phyloP scores from a whole-genome alignment of 176 grass and related monocot genomes.

The Cocos nucifera region DNA sequence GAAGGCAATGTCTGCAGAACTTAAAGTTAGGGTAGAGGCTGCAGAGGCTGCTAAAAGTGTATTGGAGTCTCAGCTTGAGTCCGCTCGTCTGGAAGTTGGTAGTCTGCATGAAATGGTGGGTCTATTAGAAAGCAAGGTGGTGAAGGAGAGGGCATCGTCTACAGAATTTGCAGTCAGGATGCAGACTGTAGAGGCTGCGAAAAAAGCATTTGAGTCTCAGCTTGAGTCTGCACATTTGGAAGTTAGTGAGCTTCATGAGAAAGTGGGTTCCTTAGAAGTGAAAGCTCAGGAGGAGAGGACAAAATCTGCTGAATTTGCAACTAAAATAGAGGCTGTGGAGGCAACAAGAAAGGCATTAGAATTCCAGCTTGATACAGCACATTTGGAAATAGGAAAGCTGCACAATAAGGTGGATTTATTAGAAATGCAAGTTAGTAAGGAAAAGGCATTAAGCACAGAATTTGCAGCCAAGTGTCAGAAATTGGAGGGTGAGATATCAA shows the following conservation, averaged over 20 bases:
- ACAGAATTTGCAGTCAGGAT: constrained; percentile 44
- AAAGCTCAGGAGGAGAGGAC: constrained; percentile 55
- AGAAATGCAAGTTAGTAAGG: constrained; percentile 63
- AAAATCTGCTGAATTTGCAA: constrained; percentile 52
- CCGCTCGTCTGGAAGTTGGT: constrained; percentile 32
- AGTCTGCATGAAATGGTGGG: constrained; percentile 35
- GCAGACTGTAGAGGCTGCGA: constrained; percentile 25
- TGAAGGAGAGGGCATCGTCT: constrained; percentile 33
- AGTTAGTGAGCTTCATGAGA: constrained; percentile 34
- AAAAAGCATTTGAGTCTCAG: constrained; percentile 32
- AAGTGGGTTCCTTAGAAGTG: constrained; percentile 37
- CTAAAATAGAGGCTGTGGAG: constrained; percentile 46
- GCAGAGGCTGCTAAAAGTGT: constrained; percentile 33
- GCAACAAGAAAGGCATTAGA: constrained; percentile 38
- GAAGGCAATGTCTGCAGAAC: constrained; percentile 39
- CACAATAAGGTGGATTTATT: constrained; percentile 43
- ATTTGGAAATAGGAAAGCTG: constrained; percentile 44
- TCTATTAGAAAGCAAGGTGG: constrained; percentile 33
- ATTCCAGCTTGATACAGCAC: constrained; percentile 47
- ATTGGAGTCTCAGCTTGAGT: constrained; percentile 44
- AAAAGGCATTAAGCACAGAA: constrained; percentile 69
- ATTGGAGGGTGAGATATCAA: constrained; percentile 65
- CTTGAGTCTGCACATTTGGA: constrained; percentile 30
- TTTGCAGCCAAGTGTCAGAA: constrained; percentile 63
- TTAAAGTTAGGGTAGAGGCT: constrained; percentile 41